A percentile compares a stretch with the other conserved stretches of the same genome.
phyloP scores from a whole-genome alignment of 495 filamentous ascomycete genomes.

The Talaromyces borbonicus region DNA sequence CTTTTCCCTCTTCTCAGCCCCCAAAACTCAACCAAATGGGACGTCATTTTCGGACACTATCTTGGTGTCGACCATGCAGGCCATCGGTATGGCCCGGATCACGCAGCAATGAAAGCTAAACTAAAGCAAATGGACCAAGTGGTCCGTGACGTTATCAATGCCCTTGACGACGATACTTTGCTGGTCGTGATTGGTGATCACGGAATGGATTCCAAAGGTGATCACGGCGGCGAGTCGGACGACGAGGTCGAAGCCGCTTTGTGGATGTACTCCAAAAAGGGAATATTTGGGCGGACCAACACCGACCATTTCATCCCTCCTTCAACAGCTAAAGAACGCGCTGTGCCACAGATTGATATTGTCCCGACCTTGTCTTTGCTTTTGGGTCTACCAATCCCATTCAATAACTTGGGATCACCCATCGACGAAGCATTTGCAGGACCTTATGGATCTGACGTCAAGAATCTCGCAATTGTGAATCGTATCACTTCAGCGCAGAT shows the following conservation, averaged over 20 bases:
- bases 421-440: conserved; percentile 92
- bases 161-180: conserved; percentile 74
- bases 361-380: conserved; percentile 85
- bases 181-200: conserved; percentile 97
- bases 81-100: conserved; percentile 89
- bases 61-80: conserved; percentile 96
- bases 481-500: conserved; percentile 77
- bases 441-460: conserved; percentile 52
- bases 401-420: conserved; percentile 91
- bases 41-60: conserved; percentile 85
- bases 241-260: conserved; percentile 90
- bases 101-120: conserved; percentile 84
- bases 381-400: conserved; percentile 86
- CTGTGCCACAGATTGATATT: conserved; percentile 90
- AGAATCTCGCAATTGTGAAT: conserved; percentile 64
- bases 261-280: conserved; percentile 94
- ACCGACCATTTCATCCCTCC: conserved; percentile 54
- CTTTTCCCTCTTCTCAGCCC: conserved; percentile 71
- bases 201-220: conserved; percentile 95
- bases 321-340: conserved; percentile 61
- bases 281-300: conserved; percentile 68
- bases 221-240: conserved; percentile 93
- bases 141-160: conserved; percentile 58
- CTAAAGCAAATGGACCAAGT: conserved; percentile 83
- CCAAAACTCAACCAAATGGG: conserved; percentile 62